A percentile compares a stretch with the other conserved stretches of the same genome.
These are phyloP conservation scores for Komagataella kurtzmanii DNA, from an alignment of 805 yeast species.

Conservation along the genomic window DNA sequence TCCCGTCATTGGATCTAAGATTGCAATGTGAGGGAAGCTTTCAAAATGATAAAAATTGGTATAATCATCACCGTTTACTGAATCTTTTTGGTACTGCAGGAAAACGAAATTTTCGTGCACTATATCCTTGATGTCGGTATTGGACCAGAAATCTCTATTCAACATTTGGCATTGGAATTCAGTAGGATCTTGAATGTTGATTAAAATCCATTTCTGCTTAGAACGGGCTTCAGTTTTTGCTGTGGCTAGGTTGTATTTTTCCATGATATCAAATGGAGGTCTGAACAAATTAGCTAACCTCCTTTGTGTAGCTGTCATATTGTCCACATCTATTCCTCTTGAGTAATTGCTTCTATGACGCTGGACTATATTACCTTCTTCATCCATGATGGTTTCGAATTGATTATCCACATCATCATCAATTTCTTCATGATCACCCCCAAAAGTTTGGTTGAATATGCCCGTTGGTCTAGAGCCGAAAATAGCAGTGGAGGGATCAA, in stretches of 20 bases:
- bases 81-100: slow-evolving; percentile 72
- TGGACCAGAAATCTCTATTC: slow-evolving; percentile 90
- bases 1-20: slow-evolving; percentile 91
- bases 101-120: slow-evolving; percentile 65
- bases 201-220: slow-evolving; percentile 65
- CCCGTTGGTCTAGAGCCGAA: slow-evolving; percentile 35
- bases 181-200: slow-evolving; percentile 76
- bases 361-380: slow-evolving; percentile 16
- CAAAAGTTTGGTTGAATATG: slow-evolving; percentile 43
- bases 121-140: slow-evolving; percentile 43
- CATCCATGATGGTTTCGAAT: slow-evolving; percentile 21
- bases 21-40: slow-evolving; percentile 78
- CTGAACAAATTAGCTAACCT: slow-evolving; percentile 73
- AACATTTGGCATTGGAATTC: slow-evolving; percentile 83
- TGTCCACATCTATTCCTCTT: slow-evolving; percentile 8
- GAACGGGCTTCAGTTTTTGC: slow-evolving; percentile 60
- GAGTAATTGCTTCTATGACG: slow-evolving; percentile 6
- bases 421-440: slow-evolving; percentile 4
- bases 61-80: slow-evolving; percentile 62
- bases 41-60: slow-evolving; percentile 57
- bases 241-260: slow-evolving; percentile 49
- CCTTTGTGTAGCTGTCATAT: slow-evolving; percentile 32
- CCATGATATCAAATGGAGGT: slow-evolving; percentile 89
- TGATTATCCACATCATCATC: slow-evolving; percentile 14
- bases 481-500: slow-evolving; percentile 22